A percentile compares a stretch with the other conserved stretches of the same genome.
phyloP scores from a whole-genome alignment of 1,284 basidiomycete genomes.

The Erythrobasidium hasegawianum region DNA sequence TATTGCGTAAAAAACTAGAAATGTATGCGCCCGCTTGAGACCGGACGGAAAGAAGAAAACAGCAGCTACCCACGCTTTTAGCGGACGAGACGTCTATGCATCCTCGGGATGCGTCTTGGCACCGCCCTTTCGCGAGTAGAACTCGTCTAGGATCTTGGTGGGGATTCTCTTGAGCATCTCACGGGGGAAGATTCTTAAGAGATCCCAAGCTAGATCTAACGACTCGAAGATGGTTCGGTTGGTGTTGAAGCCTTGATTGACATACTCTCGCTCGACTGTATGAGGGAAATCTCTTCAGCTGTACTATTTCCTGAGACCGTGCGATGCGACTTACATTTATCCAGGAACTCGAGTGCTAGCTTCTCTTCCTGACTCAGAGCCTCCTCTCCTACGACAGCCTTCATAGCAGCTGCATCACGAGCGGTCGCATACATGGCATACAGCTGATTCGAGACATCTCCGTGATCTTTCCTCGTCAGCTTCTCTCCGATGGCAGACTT shows the following conservation, averaged over 20 bases:
- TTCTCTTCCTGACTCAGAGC: conserved; percentile 91
- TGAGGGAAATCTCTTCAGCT: conserved; percentile 82
- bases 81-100: not conserved
- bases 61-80: not conserved
- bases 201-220: conserved; percentile 92
- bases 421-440: conserved; percentile 98
- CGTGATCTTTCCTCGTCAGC: conserved; percentile 95
- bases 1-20: too few relatives aligned
- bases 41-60: too few relatives aligned
- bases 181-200: conserved; percentile 97
- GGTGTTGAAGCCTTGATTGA: conserved; percentile 93
- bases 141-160: conserved; percentile 64
- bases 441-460: conserved; percentile 98
- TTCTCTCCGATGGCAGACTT: conserved; percentile 98
- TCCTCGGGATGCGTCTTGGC: conserved; percentile 28
- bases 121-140: conserved; percentile 28
- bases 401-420: conserved; percentile 96
- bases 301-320: not conserved
- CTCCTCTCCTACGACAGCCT: conserved; percentile 98
- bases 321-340: not conserved
- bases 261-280: conserved; percentile 90
- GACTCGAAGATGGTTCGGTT: conserved; percentile 95
- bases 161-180: conserved; percentile 82
- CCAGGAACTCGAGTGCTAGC: conserved; percentile 33
- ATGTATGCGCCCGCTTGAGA: too few relatives aligned